Base-by-base conservation (phyloP, 805 yeast genomes). In the Lipomyces mesembrius region DNA sequence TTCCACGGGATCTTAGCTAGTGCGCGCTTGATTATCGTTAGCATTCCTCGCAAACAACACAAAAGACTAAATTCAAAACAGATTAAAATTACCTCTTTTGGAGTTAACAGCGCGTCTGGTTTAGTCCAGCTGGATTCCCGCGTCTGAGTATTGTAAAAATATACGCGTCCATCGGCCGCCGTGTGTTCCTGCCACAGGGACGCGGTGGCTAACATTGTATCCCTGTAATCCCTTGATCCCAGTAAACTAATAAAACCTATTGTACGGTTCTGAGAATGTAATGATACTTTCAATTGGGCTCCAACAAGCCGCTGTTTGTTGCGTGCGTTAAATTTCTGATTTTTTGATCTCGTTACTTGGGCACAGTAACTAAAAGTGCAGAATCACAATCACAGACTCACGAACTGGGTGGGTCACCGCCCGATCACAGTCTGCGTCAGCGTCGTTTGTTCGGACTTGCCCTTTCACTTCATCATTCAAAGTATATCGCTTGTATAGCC, bases 71-170 rank as follows among this genome's bases (percentile, higher is more conserved):
- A n/a, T 29, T 9, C 8, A 29, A 14, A 49, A 2, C 11, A 7
- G 2, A n/a, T n/a, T 43, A 43, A 2, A 29, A 59, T 22, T 52
- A 70, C 70, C 71, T 82, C 85, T 9, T 78, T 63, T n/a, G 77
- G 72, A 3, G 82, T 77, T 57, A 73, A 76, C 29, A 83, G 74
- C 61, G 83, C 89, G 20, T 77, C 84, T 0, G 97, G 97, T 70
- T 87, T 86, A 32, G 89, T 91, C 97, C 97, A 92, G 60, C 88
- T 85, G 0, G 97, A 87, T 70, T 86, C 86, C 59, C 86, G 84
- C 0, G 94, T 88, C 34, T 75, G 82, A 0, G 84, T 62, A 70
- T 92, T 87, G 76, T 86, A 91, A 77, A 89, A 92, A 78, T 92
- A 93, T 0, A 81, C 79, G 60, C 88, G 81, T 0, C 96, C 95